A percentile compares a stretch with the other conserved stretches of the same genome.
These are phyloP conservation scores for Zizania latifolia DNA, from an alignment of 176 grass and related monocot species.

Conservation along the genomic window DNA sequence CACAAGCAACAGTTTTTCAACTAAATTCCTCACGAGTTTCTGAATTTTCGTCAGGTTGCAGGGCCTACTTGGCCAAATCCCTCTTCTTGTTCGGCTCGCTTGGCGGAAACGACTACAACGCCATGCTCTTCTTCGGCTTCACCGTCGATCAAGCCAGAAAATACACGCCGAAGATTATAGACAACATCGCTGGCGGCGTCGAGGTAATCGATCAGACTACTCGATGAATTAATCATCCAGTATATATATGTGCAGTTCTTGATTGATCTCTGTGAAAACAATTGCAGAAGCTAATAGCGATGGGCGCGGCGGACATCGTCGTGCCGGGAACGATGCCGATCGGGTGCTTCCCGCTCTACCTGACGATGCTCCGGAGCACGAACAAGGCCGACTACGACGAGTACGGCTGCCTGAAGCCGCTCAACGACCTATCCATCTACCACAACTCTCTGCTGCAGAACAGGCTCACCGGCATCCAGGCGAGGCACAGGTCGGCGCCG, in stretches of 20 bases:
- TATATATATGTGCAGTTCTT: not conserved
- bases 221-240: not conserved
- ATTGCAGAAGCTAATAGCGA: constrained; percentile 40
- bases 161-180: constrained; percentile 29
- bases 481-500: not conserved
- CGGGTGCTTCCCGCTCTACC: constrained; percentile 42
- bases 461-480: not conserved
- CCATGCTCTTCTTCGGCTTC: constrained; percentile 42
- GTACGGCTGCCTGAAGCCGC: constrained; percentile 28
- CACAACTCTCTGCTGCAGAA: constrained; percentile 35
- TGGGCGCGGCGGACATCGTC: constrained; percentile 43
- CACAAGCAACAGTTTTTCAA: not conserved
- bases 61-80: constrained; percentile 28
- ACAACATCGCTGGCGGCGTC: constrained; percentile 22
- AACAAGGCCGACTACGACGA: constrained; percentile 28
- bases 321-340: constrained; percentile 40
- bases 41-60: not conserved
- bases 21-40: not conserved
- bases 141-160: not conserved
- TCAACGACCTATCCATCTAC: constrained; percentile 19
- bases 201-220: not conserved
- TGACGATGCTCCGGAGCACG: constrained; percentile 10
- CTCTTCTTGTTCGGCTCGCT: constrained; percentile 44
- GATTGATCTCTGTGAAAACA: too few relatives aligned
- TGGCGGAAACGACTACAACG: constrained; percentile 56